Evolutionary conservation across 2,329 filamentous ascomycete species (phyloP).

Genomic region (Fusarium sulawesiense): DNA sequence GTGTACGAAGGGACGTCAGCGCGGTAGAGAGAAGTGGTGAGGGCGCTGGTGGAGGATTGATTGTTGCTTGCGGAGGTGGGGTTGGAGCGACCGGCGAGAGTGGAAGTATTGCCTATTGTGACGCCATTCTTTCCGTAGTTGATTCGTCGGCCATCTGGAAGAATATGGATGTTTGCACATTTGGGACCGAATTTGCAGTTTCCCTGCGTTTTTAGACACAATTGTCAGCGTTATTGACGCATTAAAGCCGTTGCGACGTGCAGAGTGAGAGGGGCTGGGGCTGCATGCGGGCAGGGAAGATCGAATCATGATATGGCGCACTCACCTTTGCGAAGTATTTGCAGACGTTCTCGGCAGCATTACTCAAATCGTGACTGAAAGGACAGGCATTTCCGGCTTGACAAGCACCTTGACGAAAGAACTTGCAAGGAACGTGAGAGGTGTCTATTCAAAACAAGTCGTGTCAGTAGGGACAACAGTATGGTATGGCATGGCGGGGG

Average conservation of each 20-base stretch:
- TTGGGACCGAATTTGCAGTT: constrained; percentile 99
- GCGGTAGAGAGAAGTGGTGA: constrained; percentile 69
- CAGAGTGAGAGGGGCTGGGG: constrained; percentile 12
- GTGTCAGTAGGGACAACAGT: constrained; percentile 41
- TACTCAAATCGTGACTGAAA: constrained; percentile 92
- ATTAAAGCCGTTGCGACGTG: constrained; percentile 21
- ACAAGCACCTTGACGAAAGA: constrained; percentile 95
- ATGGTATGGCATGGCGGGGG: constrained; percentile 35
- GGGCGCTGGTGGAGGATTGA: constrained; percentile 73
- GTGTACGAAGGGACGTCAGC: constrained; percentile 54
- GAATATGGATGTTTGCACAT: constrained; percentile 95
- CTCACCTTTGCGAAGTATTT: constrained; percentile 98
- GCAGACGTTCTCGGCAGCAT: constrained; percentile 88
- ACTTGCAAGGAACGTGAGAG: constrained; percentile 98
- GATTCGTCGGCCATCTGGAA: constrained; percentile 91
- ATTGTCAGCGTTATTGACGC: constrained; percentile 33
- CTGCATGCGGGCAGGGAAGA: constrained; percentile 15
- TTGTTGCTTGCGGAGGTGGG: constrained; percentile 56
- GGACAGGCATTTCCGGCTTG: constrained; percentile 96
- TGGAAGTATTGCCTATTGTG: constrained; percentile 68
- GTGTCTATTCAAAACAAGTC: constrained; percentile 72
- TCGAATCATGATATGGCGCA: constrained; percentile 41
- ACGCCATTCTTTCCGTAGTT: constrained; percentile 80
- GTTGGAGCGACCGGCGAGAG: constrained; percentile 74
- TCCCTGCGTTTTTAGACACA: constrained; percentile 66